phyloP scores from a whole-genome alignment of 208 protist genomes.

The Crithidia bombi region DNA sequence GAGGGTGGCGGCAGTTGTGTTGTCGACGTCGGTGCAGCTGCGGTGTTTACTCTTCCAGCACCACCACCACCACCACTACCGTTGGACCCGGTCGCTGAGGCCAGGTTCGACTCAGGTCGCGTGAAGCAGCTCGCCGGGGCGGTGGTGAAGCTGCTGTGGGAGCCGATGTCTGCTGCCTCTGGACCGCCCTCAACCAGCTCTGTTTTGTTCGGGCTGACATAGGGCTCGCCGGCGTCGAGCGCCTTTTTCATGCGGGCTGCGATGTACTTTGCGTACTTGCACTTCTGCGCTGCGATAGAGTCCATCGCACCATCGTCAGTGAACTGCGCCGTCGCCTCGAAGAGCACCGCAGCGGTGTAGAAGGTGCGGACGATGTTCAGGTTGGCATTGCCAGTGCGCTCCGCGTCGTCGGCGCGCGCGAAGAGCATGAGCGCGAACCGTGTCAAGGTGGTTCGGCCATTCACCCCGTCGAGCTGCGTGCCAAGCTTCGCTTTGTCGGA shows the following conservation, averaged over 20 bases:
- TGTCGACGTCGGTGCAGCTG: background rate
- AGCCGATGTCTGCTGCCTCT: constrained; percentile 1
- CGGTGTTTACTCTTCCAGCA: too few species aligned
- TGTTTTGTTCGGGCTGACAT: constrained; percentile 60
- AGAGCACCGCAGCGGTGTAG: constrained; percentile 66
- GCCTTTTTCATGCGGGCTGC: constrained; percentile 77
- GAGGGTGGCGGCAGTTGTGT: background rate
- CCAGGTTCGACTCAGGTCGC: background rate
- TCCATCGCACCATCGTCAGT: constrained; percentile 66
- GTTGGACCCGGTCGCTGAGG: background rate
- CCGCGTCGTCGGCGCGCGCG: constrained; percentile 74
- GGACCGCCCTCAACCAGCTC: constrained; percentile 23
- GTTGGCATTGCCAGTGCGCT: constrained; percentile 54
- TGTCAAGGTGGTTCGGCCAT: constrained; percentile 71
- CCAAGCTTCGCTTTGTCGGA: constrained; percentile 48
- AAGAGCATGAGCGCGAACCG: constrained; percentile 75
- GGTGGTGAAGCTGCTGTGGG: constrained; percentile 10
- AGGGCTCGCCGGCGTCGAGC: constrained; percentile 50
- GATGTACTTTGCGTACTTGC: constrained; percentile 83
- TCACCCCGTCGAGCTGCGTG: constrained; percentile 35
- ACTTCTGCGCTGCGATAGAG: constrained; percentile 64
- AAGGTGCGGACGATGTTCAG: constrained; percentile 71
- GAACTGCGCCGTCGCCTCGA: constrained; percentile 86
- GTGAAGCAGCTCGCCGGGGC: constrained; percentile 27
- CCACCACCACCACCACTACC: background rate